Percentiles rank a stretch among this genome's conserved stretches.
Evolutionary conservation across 129 eudicot species (phyloP).

Genomic region (Flaveria robusta): DNA sequence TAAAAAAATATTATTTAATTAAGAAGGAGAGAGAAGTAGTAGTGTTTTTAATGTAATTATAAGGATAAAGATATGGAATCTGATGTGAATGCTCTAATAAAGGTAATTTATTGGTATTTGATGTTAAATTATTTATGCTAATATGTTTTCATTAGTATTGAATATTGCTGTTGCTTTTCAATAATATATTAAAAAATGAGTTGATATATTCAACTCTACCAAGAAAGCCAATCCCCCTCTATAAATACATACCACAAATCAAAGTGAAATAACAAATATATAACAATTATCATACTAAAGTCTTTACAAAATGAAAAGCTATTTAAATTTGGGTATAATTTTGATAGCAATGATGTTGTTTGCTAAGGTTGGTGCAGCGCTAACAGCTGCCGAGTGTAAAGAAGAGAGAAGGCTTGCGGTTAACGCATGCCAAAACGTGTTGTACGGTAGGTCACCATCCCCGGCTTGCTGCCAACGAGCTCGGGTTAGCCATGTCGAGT

Average conservation of each 20-base stretch:
- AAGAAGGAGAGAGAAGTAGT: too few relatives aligned
- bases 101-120: not conserved
- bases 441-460: slow-evolving; percentile 44
- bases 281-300: not conserved
- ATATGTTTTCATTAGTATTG: not conserved
- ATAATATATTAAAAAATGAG: not conserved
- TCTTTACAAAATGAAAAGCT: slow-evolving; percentile 15
- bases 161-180: not conserved
- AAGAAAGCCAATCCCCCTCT: slow-evolving; percentile 9
- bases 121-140: not conserved
- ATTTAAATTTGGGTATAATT: slow-evolving; percentile 15
- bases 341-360: slow-evolving; percentile 19
- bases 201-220: not conserved
- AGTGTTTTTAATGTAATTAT: too few relatives aligned
- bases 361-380: slow-evolving; percentile 6
- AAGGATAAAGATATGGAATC: too few relatives aligned
- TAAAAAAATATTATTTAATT: too few relatives aligned
- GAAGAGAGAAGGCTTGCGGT: slow-evolving; percentile 35
- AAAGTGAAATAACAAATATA: not conserved
- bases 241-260: not conserved
- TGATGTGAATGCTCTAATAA: too few relatives aligned
- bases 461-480: slow-evolving; percentile 41
- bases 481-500: slow-evolving; percentile 46
- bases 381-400: slow-evolving; percentile 40
- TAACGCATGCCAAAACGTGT: slow-evolving; percentile 44